These are phyloP conservation scores for Blastobotrys persicus DNA, from an alignment of 1,139 yeast genomes.

Conservation along the genomic window DNA sequence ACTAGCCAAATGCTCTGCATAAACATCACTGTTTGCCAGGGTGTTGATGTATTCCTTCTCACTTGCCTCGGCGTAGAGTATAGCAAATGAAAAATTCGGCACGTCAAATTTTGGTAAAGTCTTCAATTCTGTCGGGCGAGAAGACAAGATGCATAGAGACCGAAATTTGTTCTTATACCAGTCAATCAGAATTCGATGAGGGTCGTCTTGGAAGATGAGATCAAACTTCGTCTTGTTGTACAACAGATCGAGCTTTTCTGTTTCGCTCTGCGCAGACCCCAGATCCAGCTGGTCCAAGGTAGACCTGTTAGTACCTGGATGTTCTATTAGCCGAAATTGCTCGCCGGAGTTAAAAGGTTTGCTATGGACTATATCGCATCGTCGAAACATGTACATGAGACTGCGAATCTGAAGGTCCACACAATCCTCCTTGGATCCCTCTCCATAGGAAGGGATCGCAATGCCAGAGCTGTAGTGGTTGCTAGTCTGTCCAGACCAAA, in stretches of 20 bases:
- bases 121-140: slow-evolving; percentile 40
- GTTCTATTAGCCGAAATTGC: slow-evolving; percentile 14
- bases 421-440: slow-evolving; percentile 52
- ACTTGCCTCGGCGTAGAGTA: slow-evolving; percentile 45
- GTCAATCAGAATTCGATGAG: slow-evolving; percentile 61
- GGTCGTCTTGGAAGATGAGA: slow-evolving; percentile 46
- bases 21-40: slow-evolving; percentile 47
- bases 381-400: slow-evolving; percentile 53
- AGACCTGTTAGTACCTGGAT: slow-evolving; percentile 2
- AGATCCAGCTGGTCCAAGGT: not conserved
- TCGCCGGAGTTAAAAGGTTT: slow-evolving; percentile 34
- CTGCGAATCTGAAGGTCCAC: slow-evolving; percentile 60
- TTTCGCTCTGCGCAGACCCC: slow-evolving; percentile 21
- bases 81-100: slow-evolving; percentile 37
- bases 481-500: slow-evolving; percentile 28
- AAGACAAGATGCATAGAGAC: slow-evolving; percentile 53
- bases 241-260: slow-evolving; percentile 49
- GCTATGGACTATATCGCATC: slow-evolving; percentile 48
- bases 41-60: slow-evolving; percentile 46
- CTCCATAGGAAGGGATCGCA: slow-evolving; percentile 47
- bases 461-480: slow-evolving; percentile 15
- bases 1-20: slow-evolving; percentile 50
- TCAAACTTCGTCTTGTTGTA: slow-evolving; percentile 51
- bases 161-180: slow-evolving; percentile 65
- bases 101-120: slow-evolving; percentile 30